phyloP scores from a whole-genome alignment of 345 rosid genomes.

The Limnanthes douglasii region DNA sequence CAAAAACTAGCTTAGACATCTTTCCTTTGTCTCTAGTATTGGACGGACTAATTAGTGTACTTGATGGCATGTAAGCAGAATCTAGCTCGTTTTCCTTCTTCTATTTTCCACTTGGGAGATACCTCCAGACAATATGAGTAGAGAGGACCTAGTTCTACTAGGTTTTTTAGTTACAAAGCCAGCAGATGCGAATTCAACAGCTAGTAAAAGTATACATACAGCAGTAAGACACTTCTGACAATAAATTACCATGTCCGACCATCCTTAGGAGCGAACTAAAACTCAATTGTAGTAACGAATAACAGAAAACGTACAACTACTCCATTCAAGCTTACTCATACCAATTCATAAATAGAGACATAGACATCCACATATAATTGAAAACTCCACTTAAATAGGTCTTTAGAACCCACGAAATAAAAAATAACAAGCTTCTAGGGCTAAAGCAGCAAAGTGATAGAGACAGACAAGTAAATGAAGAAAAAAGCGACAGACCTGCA shows the following conservation, averaged over 20 bases:
- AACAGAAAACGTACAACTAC: neutral
- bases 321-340: neutral
- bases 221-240: too few relatives aligned
- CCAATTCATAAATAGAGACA: slow-evolving; percentile 4
- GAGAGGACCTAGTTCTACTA: too few relatives aligned
- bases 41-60: neutral
- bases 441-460: slow-evolving; percentile 4
- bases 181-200: too few relatives aligned
- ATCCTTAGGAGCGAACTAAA: too few relatives aligned
- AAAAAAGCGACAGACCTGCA: slow-evolving; percentile 54
- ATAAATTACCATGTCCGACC: too few relatives aligned
- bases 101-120: too few relatives aligned
- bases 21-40: neutral
- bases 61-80: too few relatives aligned
- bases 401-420: slow-evolving; percentile 3
- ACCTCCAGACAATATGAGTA: too few relatives aligned
- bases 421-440: slow-evolving; percentile 9
- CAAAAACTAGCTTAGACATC: too few relatives aligned
- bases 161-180: too few relatives aligned
- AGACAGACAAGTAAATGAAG: slow-evolving; percentile 5
- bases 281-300: neutral
- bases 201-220: too few relatives aligned
- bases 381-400: neutral
- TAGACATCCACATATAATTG: slow-evolving; percentile 7
- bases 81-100: too few relatives aligned